Percentiles rank a stretch among this genome's conserved stretches.
Conservation (phyloP, 2,329 filamentous ascomycete genomes). For the Cladosporium sp. region DNA sequence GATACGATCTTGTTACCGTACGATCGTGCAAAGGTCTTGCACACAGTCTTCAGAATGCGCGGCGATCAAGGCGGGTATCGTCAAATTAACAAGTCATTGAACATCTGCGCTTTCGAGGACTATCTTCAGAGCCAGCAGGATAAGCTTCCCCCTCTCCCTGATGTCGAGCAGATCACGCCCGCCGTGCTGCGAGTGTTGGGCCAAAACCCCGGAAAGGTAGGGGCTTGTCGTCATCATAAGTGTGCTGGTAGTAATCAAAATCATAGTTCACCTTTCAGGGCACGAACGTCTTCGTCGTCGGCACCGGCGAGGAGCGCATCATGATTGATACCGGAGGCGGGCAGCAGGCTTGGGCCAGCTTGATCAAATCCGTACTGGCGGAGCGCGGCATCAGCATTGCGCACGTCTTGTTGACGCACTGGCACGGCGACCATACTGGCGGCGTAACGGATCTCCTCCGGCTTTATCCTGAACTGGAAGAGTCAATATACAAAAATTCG, state of each 20-base stretch:
- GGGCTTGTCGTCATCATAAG: too few relatives aligned
- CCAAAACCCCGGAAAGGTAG: conserved; percentile 23
- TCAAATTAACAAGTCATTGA: conserved; percentile 25
- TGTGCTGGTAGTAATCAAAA: too few relatives aligned
- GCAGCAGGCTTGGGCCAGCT: conserved; percentile 31
- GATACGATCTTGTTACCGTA: too few relatives aligned
- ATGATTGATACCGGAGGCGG: conserved; percentile 37
- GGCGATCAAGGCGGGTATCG: conserved; percentile 19
- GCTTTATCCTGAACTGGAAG: conserved; percentile 26
- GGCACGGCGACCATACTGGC: conserved; percentile 43
- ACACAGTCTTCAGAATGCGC: conserved; percentile 12
- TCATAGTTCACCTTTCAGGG: conserved; percentile 37
- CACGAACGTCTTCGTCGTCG: conserved; percentile 40
- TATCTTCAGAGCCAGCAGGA: conserved; percentile 21
- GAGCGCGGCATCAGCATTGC: conserved; percentile 32
- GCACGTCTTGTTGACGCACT: conserved; percentile 42
- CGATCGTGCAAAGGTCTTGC: neutral
- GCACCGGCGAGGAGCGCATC: conserved; percentile 32
- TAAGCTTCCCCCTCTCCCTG: conserved; percentile 15
- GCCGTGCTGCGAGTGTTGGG: conserved; percentile 23
- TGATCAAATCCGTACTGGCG: conserved; percentile 33
- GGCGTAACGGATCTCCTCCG: conserved; percentile 38
- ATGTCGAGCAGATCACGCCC: conserved; percentile 21
- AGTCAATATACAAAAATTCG: conserved; percentile 36
- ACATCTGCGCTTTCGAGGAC: conserved; percentile 21